A percentile compares a stretch with the other conserved stretches of the same genome.
Conservation (phyloP, 768 basidiomycete species). For the Mycena rosella region DNA sequence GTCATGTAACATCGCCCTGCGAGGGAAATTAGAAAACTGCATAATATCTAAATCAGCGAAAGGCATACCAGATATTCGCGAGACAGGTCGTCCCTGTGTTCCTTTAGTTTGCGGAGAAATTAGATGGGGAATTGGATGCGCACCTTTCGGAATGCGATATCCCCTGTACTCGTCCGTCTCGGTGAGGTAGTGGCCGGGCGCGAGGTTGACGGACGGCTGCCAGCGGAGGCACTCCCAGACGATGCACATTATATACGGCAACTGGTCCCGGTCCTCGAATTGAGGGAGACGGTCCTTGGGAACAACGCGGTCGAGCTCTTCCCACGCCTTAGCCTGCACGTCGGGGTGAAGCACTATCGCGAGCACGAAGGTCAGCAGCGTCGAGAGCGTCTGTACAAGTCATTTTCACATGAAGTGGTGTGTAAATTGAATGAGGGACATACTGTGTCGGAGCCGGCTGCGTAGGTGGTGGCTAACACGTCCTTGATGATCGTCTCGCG, state of each 20-base stretch:
- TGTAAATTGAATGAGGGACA: constrained; percentile 18
- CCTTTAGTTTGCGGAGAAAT: neutral
- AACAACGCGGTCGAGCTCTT: constrained; percentile 48
- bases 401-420: neutral
- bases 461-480: constrained; percentile 45
- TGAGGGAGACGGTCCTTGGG: constrained; percentile 37
- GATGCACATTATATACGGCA: constrained; percentile 60
- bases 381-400: constrained; percentile 46
- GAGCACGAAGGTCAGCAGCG: constrained; percentile 51
- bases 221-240: constrained; percentile 54
- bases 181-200: constrained; percentile 37
- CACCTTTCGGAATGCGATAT: constrained; percentile 59
- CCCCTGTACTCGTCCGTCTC: constrained; percentile 59
- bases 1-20: constrained; percentile 67
- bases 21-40: neutral
- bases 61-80: neutral
- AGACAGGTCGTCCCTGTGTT: constrained; percentile 25
- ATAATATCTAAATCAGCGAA: neutral
- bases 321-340: constrained; percentile 46
- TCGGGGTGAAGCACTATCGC: constrained; percentile 53
- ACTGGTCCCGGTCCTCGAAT: constrained; percentile 39
- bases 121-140: constrained; percentile 41
- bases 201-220: constrained; percentile 25
- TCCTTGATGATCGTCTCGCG: constrained; percentile 40
- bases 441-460: constrained; percentile 59